Conservation (phyloP, 306 rosid species). For the Glycine latifolia region DNA sequence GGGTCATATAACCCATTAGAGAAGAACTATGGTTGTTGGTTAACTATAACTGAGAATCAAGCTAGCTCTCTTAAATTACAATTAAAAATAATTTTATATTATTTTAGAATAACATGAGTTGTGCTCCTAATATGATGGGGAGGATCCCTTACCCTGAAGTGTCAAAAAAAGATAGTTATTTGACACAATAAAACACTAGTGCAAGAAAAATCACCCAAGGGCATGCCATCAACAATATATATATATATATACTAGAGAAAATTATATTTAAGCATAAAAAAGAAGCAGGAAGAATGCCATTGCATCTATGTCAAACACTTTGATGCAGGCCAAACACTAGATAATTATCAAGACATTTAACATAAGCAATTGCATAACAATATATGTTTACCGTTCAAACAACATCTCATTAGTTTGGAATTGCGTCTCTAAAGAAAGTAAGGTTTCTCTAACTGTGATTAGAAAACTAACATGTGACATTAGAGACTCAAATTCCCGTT, state of each 20-base stretch:
- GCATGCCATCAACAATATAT: too few species aligned
- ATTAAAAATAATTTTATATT: neutral
- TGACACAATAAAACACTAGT: slow-evolving; percentile 15
- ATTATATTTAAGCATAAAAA: slow-evolving; percentile 19
- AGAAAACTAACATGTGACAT: slow-evolving; percentile 90
- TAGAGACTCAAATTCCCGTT: slow-evolving; percentile 82
- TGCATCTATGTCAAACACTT: slow-evolving; percentile 34
- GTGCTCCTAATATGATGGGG: neutral
- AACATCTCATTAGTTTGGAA: slow-evolving; percentile 85
- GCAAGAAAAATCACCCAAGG: slow-evolving; percentile 17
- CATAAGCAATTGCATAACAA: slow-evolving; percentile 1
- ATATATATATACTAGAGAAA: slow-evolving; percentile 14
- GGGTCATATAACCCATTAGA: neutral
- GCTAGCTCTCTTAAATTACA: neutral
- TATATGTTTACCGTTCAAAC: slow-evolving; percentile 76
- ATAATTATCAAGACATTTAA: slow-evolving; percentile 12
- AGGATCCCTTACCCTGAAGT: neutral
- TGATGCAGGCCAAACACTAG: neutral
- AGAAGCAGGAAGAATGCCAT: slow-evolving; percentile 26
- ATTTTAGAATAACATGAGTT: slow-evolving; percentile 15
- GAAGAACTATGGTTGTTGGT: neutral
- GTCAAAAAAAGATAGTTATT: slow-evolving; percentile 4
- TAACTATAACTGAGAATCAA: neutral
- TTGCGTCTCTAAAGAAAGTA: slow-evolving; percentile 88
- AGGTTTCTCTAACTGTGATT: slow-evolving; percentile 89